Percentiles rank a stretch among this genome's conserved stretches.
phyloP scores from a whole-genome alignment of 2,329 filamentous ascomycete species.

The Penicillium sp. region DNA sequence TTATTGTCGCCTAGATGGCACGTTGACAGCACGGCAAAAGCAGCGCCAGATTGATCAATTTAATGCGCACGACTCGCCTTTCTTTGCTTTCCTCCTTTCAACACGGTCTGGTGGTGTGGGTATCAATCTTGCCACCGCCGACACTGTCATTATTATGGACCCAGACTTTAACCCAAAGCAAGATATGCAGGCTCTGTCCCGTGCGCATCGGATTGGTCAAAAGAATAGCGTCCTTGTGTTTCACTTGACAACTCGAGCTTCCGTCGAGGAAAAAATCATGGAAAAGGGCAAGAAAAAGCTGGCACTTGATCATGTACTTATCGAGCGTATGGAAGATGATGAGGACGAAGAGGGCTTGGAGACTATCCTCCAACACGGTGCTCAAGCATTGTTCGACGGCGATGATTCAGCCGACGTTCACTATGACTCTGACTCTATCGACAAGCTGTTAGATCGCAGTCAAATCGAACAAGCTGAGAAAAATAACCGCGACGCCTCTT shows the following conservation, averaged over 20 bases:
- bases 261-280: slow-evolving; percentile 91
- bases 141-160: slow-evolving; percentile 96
- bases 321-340: slow-evolving; percentile 84
- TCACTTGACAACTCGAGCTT: slow-evolving; percentile 82
- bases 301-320: slow-evolving; percentile 88
- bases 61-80: slow-evolving; percentile 72
- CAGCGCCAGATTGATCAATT: slow-evolving; percentile 91
- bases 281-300: slow-evolving; percentile 94
- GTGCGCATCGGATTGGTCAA: slow-evolving; percentile 93
- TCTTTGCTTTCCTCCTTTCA: slow-evolving; percentile 88
- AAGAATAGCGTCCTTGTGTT: slow-evolving; percentile 94
- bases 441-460: slow-evolving; percentile 82
- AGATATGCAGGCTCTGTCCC: slow-evolving; percentile 89
- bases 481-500: slow-evolving; percentile 40
- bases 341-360: slow-evolving; percentile 77
- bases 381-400: slow-evolving; percentile 77
- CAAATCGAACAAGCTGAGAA: slow-evolving; percentile 67
- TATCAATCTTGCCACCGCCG: slow-evolving; percentile 93
- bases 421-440: slow-evolving; percentile 77
- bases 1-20: slow-evolving; percentile 82
- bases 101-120: slow-evolving; percentile 94
- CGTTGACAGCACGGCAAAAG: slow-evolving; percentile 72
- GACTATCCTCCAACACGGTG: slow-evolving; percentile 80
- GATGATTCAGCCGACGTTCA: slow-evolving; percentile 63
- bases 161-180: slow-evolving; percentile 98